Evolutionary conservation across 495 filamentous ascomycete genomes (phyloP).

Genomic region (Rhypophila decipiens): DNA sequence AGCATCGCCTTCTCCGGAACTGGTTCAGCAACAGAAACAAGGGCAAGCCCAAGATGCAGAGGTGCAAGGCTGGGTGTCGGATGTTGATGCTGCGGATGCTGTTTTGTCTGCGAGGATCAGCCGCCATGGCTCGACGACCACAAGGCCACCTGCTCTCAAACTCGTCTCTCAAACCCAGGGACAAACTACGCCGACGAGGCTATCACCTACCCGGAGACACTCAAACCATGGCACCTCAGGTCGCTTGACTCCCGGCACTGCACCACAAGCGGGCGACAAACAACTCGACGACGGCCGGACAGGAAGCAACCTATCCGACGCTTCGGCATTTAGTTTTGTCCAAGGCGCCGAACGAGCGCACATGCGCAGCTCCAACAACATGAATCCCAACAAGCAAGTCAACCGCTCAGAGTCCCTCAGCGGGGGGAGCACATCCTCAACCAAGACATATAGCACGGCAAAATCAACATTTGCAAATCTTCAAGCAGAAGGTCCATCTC

Average conservation of each 20-base stretch:
- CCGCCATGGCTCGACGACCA: conserved; percentile 12
- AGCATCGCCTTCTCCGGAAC: conserved; percentile 24
- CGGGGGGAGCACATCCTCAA: conserved; percentile 19
- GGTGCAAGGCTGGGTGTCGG: conserved; percentile 54
- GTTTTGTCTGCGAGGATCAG: conserved; percentile 27
- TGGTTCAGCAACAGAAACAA: conserved; percentile 2
- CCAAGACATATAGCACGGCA: conserved; percentile 65
- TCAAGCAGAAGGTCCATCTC: conserved; percentile 58
- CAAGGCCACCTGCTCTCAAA: conserved; percentile 3
- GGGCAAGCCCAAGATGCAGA: conserved; percentile 38
- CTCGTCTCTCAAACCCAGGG: conserved; percentile 1
- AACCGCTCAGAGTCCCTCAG: too few relatives aligned
- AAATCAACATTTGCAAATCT: conserved; percentile 53
- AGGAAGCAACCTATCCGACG: conserved; percentile 37
- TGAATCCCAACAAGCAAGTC: too few relatives aligned
- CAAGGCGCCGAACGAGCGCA: conserved; percentile 4
- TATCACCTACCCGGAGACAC: too few relatives aligned
- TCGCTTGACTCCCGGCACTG: too few relatives aligned
- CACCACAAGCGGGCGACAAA: too few relatives aligned
- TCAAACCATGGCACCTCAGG: too few relatives aligned
- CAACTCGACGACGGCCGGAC: conserved; percentile 20
- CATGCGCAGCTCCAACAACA: background rate
- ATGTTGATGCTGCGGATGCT: conserved; percentile 51
- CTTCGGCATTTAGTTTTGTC: conserved; percentile 24
- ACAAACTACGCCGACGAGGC: background rate